phyloP scores from a whole-genome alignment of 768 basidiomycete genomes.

The Mycena latifolia region DNA sequence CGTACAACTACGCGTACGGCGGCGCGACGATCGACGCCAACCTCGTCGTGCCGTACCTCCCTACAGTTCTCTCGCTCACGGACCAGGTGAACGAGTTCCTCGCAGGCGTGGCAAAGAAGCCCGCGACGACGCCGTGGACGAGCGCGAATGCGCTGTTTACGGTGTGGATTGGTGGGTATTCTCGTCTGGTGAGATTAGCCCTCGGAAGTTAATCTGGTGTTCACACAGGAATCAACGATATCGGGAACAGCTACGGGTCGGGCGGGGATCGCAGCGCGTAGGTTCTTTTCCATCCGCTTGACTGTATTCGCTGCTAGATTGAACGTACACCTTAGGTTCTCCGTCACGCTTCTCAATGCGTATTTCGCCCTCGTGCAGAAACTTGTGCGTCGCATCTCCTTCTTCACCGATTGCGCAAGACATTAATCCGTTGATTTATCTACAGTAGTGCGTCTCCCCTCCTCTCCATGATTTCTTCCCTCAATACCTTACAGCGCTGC shows the following conservation, averaged over 20 bases:
- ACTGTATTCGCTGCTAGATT: too few species aligned
- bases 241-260: constrained; percentile 65
- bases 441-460: constrained; percentile 45
- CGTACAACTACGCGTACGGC: constrained; percentile 76
- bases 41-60: constrained; percentile 65
- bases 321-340: too few species aligned
- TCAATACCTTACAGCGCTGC: constrained; percentile 47
- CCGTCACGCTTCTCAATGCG: constrained; percentile 59
- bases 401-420: too few species aligned
- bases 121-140: constrained; percentile 66
- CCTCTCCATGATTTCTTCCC: not conserved
- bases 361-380: constrained; percentile 66
- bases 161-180: constrained; percentile 64
- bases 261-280: constrained; percentile 64
- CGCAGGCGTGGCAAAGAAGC: constrained; percentile 57
- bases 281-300: too few species aligned
- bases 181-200: not conserved
- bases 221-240: constrained; percentile 69
- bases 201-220: not conserved
- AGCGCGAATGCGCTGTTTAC: constrained; percentile 70
- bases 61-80: constrained; percentile 65
- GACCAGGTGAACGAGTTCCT: constrained; percentile 77
- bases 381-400: constrained; percentile 48
- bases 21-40: constrained; percentile 73
- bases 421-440: constrained; percentile 1